Conservation (phyloP, 257 asterid species). For the Nicotiana knightiana region DNA sequence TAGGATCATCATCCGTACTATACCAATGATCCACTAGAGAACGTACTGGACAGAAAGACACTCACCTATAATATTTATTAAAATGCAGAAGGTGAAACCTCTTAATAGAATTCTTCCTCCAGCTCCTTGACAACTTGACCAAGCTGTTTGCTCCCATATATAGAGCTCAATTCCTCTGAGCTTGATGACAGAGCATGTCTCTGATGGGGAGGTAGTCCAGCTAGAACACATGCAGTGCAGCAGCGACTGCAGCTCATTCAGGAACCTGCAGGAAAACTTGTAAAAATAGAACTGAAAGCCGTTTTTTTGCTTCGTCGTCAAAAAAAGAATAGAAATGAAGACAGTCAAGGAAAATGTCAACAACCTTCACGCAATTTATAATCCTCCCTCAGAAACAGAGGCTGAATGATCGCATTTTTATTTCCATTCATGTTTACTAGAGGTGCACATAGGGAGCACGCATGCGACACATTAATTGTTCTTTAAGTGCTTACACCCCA, state of each 20-base stretch:
- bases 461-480: neutral
- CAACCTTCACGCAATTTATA: neutral
- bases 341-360: neutral
- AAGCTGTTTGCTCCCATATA: slow-evolving; percentile 64
- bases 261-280: slow-evolving; percentile 56
- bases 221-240: slow-evolving; percentile 92
- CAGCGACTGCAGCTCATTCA: slow-evolving; percentile 97
- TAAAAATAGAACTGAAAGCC: neutral
- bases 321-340: neutral
- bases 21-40: slow-evolving; percentile 5
- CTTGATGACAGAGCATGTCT: slow-evolving; percentile 69
- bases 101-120: slow-evolving; percentile 84
- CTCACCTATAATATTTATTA: neutral
- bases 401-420: neutral
- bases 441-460: neutral
- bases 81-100: slow-evolving; percentile 45
- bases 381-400: neutral
- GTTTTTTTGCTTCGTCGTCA: neutral
- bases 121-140: slow-evolving; percentile 58
- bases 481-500: neutral
- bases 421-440: neutral
- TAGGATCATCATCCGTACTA: neutral
- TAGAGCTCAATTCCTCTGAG: slow-evolving; percentile 78
- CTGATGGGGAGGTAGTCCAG: slow-evolving; percentile 89
- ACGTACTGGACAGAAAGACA: slow-evolving; percentile 10